Base-by-base conservation (phyloP, 495 filamentous ascomycete genomes). In the Talaromyces thailandensis region DNA sequence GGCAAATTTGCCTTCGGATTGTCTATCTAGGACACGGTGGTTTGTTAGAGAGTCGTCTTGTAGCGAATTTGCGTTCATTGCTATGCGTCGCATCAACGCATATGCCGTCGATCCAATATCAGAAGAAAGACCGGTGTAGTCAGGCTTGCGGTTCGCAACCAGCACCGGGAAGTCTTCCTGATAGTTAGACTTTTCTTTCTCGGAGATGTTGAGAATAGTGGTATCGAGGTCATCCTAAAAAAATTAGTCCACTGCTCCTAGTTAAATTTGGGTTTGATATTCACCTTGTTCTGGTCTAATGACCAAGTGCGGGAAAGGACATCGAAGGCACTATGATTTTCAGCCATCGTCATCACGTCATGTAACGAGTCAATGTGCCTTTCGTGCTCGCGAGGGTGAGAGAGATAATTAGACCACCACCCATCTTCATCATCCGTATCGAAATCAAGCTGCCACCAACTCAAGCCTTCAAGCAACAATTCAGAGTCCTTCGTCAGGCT, bases 181-280 rank as follows among this genome's bases (percentile, higher is more conserved):
- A 62, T 83, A 91, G 70, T 91, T 88, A 5, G 81, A 75, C 43
- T 77, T 82, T 8, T 79, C 73, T 66, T 85, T 88, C 9, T 83
- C 77, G 0, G 82, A 72, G 8, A 87, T 73, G 12, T 78, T 73
- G 5, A 89, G 87, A 21, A 82, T 70, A 43, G 84, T 86, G 9
- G 82, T 71, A 66, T 96, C 91, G 28, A 90, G 66, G 7, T 66
- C 45, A 60, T 82, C 79, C 77, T 80, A 53, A 6, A 51, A 24
- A 43, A 43, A 72, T 78, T 67, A 80, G 65, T 50, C 35, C n/a
- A 56, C 31, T 64, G 63, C 29, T 32, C 31, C 8, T 37, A 55
- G 57, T 26, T 62, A 57, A 16, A 64, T 35, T 43, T 7, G 28
- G 37, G 12, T 8, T 29, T 29, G 8, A 64, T 64, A 60, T 70